A percentile compares a stretch with the other conserved stretches of the same genome.
phyloP scores from a whole-genome alignment of 345 rosid species.

The Psidium friedrichsthalianum region DNA sequence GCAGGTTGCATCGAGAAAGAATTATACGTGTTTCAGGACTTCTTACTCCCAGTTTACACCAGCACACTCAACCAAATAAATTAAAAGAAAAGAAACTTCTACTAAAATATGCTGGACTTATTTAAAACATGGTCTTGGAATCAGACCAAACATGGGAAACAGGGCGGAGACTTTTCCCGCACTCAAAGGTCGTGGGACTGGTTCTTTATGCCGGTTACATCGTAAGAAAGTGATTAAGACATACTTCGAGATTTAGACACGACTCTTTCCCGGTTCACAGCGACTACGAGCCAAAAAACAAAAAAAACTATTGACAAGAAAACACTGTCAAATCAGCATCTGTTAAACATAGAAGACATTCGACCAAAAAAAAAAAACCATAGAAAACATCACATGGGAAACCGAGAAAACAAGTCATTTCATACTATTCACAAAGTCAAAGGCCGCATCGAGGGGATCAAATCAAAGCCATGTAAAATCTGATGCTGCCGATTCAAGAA shows the following conservation, averaged over 20 bases:
- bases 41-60: not conserved
- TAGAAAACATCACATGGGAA: not conserved
- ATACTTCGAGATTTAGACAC: constrained; percentile 8
- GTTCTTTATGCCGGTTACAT: not conserved
- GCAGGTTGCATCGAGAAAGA: not conserved
- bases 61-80: not conserved
- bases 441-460: not conserved
- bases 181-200: not conserved
- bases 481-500: not conserved
- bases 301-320: not conserved
- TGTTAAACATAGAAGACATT: not conserved
- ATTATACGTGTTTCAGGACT: not conserved
- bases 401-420: not conserved
- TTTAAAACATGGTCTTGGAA: not conserved
- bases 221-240: constrained; percentile 13
- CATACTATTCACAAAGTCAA: not conserved
- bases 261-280: constrained; percentile 8
- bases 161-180: not conserved
- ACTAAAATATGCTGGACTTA: not conserved
- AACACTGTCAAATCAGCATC: not conserved
- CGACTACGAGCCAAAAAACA: not conserved
- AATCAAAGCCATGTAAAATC: not conserved
- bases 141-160: not conserved
- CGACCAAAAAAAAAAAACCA: too few relatives aligned
- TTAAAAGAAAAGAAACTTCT: not conserved